Evolutionary conservation across 148 eudicot species (phyloP), one percentile per base, ranked within the genome.

Genomic region (Amaranthus palmeri): DNA sequence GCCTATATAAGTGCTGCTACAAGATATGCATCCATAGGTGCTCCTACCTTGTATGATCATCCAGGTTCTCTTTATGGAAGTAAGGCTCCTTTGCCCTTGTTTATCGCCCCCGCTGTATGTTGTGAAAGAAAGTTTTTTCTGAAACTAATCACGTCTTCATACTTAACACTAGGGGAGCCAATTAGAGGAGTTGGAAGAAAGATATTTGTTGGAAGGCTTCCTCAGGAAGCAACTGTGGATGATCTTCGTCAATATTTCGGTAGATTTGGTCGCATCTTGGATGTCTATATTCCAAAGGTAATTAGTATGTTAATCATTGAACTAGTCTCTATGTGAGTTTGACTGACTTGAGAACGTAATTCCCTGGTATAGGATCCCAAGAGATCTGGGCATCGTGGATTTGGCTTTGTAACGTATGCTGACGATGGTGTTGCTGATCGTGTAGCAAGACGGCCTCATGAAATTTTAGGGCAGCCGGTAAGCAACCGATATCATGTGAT

Each of bases 381-480:
- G 87, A 87, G 95, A 85, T 77, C 92, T 70, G 99, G 99, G 67
- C 99, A 96, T 73, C 85, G 99, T 41, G 99, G 99, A 72, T 96
- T 96, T 81, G 99, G 99, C 68, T 92, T 96, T 81, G 99, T 96
- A 69, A 96, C 99, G 73, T 96, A 92, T 84, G 83, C 93, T 75
- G 99, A 96, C 56, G 96, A 88, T 70, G 96, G 96, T 71, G 96
- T 86, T 87, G 99, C 96, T 47, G 99, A 92, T 51, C 88, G 99
- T 10, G 97, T 96, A 55, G 87, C 99, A 57, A 83, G 97, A 69
- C 86, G 99, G 72, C 75, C 90, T 36, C 99, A 96, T 80, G 97
- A 92, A 80, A 96, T 96, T 54, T 90, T 92, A 70, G 99, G 99
- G 74, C 99, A 96, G 50, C 85, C 86, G 92, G 99, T 90, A 75